Percentiles rank a stretch among this genome's conserved stretches.
phyloP scores from a whole-genome alignment of 2,329 filamentous ascomycete genomes.

The Incumbomyces delicatus region DNA sequence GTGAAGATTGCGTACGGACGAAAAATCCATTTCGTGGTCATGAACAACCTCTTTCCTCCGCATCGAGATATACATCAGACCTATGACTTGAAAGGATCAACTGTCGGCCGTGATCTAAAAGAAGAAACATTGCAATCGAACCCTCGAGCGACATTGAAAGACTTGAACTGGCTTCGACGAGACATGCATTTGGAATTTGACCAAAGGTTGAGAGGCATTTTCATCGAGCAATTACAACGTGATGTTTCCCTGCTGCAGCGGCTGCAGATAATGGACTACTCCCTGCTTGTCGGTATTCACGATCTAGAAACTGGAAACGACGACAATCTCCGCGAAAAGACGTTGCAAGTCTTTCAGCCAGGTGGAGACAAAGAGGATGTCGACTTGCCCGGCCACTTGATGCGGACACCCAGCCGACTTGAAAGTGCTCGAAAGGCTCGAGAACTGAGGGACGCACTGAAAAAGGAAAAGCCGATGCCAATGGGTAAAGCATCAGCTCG shows the following conservation, averaged over 20 bases:
- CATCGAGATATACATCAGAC: slow-evolving; percentile 96
- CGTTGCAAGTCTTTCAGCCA: slow-evolving; percentile 86
- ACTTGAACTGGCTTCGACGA: slow-evolving; percentile 88
- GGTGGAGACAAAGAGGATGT: slow-evolving; percentile 62
- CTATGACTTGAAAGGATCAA: slow-evolving; percentile 94
- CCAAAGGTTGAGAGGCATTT: slow-evolving; percentile 74
- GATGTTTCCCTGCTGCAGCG: slow-evolving; percentile 81
- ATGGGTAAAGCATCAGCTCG: slow-evolving; percentile 72
- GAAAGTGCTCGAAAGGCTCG: slow-evolving; percentile 85
- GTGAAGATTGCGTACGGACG: slow-evolving; percentile 97
- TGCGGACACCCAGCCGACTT: slow-evolving; percentile 84
- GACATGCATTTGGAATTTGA: slow-evolving; percentile 81
- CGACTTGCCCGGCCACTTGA: slow-evolving; percentile 50
- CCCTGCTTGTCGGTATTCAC: slow-evolving; percentile 86
- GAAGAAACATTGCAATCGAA: slow-evolving; percentile 84
- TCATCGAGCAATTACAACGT: slow-evolving; percentile 76
- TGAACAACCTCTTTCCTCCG: slow-evolving; percentile 98
- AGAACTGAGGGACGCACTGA: slow-evolving; percentile 84
- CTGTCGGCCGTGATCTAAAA: slow-evolving; percentile 79
- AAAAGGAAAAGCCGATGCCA: slow-evolving; percentile 84
- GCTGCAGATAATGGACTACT: slow-evolving; percentile 98
- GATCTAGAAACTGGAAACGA: slow-evolving; percentile 85
- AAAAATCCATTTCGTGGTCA: slow-evolving; percentile 98
- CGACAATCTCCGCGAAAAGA: slow-evolving; percentile 83
- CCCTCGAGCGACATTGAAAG: slow-evolving; percentile 85